Conservation (phyloP, 371 early-diverging fungal genomes). For the Choanephora cucurbitarum region DNA sequence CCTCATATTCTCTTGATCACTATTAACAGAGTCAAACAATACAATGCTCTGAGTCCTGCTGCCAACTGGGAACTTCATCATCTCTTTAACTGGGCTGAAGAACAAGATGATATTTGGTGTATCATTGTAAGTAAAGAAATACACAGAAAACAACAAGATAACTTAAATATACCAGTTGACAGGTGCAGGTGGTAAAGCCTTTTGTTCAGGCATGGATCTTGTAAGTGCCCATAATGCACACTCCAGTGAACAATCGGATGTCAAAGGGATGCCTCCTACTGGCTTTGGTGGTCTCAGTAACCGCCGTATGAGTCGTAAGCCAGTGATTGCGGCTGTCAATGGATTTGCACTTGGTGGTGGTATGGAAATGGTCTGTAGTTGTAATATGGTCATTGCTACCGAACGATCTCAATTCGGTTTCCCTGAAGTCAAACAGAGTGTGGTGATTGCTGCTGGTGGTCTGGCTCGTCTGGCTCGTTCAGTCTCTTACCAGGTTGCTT, state of each 20-base stretch:
- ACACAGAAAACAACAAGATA: no score
- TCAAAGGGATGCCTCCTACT: constrained; percentile 28
- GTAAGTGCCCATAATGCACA: constrained; percentile 33
- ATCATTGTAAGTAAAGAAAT: constrained; percentile 50
- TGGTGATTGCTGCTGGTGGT: constrained; percentile 50
- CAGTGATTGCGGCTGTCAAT: constrained; percentile 57
- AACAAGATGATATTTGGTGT: constrained; percentile 45
- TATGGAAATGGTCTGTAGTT: constrained; percentile 45
- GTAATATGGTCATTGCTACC: constrained; percentile 53
- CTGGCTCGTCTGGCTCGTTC: constrained; percentile 44
- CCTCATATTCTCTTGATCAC: constrained; percentile 49
- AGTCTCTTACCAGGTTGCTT: constrained; percentile 48
- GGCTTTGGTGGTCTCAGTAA: constrained; percentile 54
- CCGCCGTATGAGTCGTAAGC: constrained; percentile 41
- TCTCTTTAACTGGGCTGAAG: constrained; percentile 50
- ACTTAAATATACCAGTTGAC: no score
- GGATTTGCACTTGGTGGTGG: constrained; percentile 55
- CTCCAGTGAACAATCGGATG: constrained; percentile 3
- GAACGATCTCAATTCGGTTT: constrained; percentile 47
- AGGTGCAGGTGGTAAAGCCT: constrained; percentile 49
- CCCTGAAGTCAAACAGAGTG: constrained; percentile 54
- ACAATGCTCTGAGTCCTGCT: constrained; percentile 45
- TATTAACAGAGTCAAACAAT: constrained; percentile 46
- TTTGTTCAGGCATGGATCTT: constrained; percentile 55
- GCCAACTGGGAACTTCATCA: constrained; percentile 45